Evolutionary conservation across 345 rosid species (phyloP), one percentile per base, ranked within the genome.

Genomic region (Toxicodendron radicans): DNA sequence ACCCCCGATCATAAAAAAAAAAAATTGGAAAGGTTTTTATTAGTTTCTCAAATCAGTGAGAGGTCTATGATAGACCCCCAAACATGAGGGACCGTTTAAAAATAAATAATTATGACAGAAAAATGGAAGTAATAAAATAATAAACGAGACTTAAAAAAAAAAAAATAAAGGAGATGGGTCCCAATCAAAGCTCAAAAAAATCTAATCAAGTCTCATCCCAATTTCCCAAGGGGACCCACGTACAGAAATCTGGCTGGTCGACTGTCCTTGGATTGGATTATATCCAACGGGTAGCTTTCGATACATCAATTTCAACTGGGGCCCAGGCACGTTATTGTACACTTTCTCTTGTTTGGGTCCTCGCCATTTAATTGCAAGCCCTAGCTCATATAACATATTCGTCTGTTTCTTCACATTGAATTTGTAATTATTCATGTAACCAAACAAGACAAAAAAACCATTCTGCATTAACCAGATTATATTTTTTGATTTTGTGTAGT

Each of bases 401-500:
- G 76, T 78, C 81, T 2, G 71, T 69, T 71, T 73, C 74, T 60
- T 10, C 58, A 83, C 73, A 77, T 84, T 30, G 79, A 66, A 73
- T 52, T 73, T 64, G 73, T 52, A 80, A 75, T 79, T 70, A 73
- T 79, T 70, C 70, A 59, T 30, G 73, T 24, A 17, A 35, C 20
- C 74, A 75, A 72, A 79, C 79, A 71, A 62, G 88, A 84, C 85
- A 81, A 81, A 87, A 18, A 75, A 82, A 75, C 67, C 75, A 80
- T 75, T 64, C 83, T 67, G 68, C 64, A 11, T 32, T 11, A 54
- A 16, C 20, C 35, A 2, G 6, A 0, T 8, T 8, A 1, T 38
- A 1, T 12, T 51, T 24, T 46, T 66, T 66, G 16, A 66, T 66
- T 21, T 13, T 54, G 49, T 54, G 20, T 33, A 32, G 72, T 52